phyloP scores from a whole-genome alignment of 2,329 filamentous ascomycete genomes.

The Cadophora luteo-olivacea region DNA sequence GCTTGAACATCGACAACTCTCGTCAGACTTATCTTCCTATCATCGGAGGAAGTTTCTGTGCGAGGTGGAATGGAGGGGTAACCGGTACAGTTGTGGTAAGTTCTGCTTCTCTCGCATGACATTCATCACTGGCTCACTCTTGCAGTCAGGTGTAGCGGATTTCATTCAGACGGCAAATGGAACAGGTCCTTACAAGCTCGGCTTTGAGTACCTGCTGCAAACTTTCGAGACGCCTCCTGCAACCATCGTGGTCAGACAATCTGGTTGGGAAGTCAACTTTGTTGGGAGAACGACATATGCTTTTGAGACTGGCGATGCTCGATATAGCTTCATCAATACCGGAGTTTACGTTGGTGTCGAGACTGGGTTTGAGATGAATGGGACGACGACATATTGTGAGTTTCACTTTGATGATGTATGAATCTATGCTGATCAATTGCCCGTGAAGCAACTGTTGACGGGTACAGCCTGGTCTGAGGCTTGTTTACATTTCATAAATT shows the following conservation, averaged over 20 bases:
- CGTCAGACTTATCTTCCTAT: neutral
- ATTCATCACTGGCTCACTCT: neutral
- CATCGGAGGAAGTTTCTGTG: constrained; percentile 14
- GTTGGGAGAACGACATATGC: constrained; percentile 18
- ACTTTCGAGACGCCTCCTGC: constrained; percentile 16
- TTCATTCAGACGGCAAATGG: constrained; percentile 16
- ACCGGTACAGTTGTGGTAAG: constrained; percentile 11
- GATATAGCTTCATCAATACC: constrained; percentile 10
- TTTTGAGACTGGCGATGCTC: constrained; percentile 16
- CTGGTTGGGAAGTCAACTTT: constrained; percentile 18
- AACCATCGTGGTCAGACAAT: constrained; percentile 18
- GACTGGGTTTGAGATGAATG: constrained; percentile 14
- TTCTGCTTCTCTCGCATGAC: neutral
- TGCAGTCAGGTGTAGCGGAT: neutral
- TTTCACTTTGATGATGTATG: neutral
- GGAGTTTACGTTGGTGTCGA: constrained; percentile 20
- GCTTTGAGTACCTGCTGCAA: constrained; percentile 20
- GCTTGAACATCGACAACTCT: neutral
- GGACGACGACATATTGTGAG: constrained; percentile 17
- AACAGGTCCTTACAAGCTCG: constrained; percentile 17
- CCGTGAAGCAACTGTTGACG: neutral
- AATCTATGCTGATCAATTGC: neutral
- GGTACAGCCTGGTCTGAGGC: neutral
- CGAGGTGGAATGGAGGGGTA: constrained; percentile 18
- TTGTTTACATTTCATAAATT: neutral